Evolutionary conservation across 208 protist species (phyloP), one percentile per base, ranked within the genome.

Genomic region (Strigomonas culicis): DNA sequence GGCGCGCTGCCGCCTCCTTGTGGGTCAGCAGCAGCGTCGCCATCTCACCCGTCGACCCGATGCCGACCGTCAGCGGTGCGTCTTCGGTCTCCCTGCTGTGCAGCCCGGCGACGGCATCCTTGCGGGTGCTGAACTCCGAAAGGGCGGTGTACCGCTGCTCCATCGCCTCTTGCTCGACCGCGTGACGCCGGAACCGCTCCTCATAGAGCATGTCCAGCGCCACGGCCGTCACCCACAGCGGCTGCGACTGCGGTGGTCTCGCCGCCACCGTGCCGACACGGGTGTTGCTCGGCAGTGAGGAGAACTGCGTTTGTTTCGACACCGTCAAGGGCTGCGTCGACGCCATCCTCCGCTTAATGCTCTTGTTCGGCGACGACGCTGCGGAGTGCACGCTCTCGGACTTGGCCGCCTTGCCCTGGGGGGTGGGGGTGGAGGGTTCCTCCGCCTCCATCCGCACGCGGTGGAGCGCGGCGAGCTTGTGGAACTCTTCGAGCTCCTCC

Each of bases 1-100:
- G 7, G 13, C 58, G 39, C 27, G 46, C 24, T 24, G 27, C 50
- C 32, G 39, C 49, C 34, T 66, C 46, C n/a, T 66, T 47, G 44
- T 47, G 59, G 13, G 32, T 22, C 19, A 64, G 10, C 19, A 64
- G 59, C 30, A 53, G 46, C 46, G 17, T 39, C 34, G 4, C 43
- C 43, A 49, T 3, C 43, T 13, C 10, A 3, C 17, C 43, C 43
- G 19, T 49, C 8, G n/a, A 49, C 8, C 10, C 17, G 8, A 49
- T 49, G 43, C n/a, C 4, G 17, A n/a, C 43, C n/a, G n/a, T n/a
- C n/a, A n/a, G 34, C 34, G 34, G 7, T 39, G 34, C 34, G 4
- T 4, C 34, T 39, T 39, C 7, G 34, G 7, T 10, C 4, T 10
- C 7, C 7, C 34, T 13, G 34, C 10, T 4, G 34, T 39, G 34